These are phyloP conservation scores for Diaporthe helianthi DNA, from an alignment of 2,329 filamentous ascomycete genomes.

Conservation along the genomic window DNA sequence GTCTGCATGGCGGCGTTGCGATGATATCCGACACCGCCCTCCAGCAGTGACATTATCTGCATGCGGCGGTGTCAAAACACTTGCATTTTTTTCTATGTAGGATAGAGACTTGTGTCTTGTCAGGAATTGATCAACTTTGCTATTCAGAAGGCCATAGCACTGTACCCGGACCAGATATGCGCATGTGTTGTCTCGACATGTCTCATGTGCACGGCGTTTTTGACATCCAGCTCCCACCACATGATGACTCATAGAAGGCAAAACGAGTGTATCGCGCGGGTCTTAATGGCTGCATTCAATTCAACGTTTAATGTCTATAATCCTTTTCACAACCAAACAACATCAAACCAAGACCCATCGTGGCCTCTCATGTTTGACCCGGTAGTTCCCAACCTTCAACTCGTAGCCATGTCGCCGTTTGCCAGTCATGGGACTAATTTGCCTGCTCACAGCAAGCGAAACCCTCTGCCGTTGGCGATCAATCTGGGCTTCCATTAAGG, in stretches of 20 bases:
- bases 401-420: neutral
- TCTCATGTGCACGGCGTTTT: conserved; percentile 7
- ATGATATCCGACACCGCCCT: conserved; percentile 34
- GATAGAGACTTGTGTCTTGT: conserved; percentile 31
- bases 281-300: neutral
- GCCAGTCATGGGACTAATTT: neutral
- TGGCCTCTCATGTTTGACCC: neutral
- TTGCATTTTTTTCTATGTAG: conserved; percentile 32
- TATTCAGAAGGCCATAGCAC: neutral
- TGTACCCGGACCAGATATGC: neutral
- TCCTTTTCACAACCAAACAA: neutral
- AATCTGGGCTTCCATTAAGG: neutral
- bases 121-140: conserved; percentile 30
- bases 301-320: conserved; percentile 5
- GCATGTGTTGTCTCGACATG: neutral
- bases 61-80: conserved; percentile 32
- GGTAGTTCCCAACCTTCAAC: neutral
- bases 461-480: neutral
- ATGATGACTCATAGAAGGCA: neutral
- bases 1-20: conserved; percentile 31
- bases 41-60: conserved; percentile 1
- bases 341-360: neutral
- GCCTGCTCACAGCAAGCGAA: neutral
- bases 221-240: neutral
- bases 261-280: neutral